Conservation (phyloP, 2,329 filamentous ascomycete genomes). For the Elsinoe fawcettii region DNA sequence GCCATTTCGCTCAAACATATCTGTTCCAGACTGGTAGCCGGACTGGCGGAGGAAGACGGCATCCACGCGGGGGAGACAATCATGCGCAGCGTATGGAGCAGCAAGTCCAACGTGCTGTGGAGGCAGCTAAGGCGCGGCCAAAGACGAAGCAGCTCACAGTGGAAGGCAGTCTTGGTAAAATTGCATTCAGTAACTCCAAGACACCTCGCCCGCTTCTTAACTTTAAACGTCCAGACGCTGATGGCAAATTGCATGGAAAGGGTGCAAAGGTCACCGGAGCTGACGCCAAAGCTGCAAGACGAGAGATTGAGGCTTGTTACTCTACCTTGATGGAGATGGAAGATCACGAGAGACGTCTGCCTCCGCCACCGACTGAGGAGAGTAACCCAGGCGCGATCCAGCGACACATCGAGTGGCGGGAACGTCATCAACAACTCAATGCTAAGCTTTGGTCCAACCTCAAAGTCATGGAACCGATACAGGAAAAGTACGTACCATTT, state of each 20-base stretch:
- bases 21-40: slow-evolving; percentile 88
- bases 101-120: slow-evolving; percentile 92
- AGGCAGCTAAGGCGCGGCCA: slow-evolving; percentile 92
- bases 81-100: slow-evolving; percentile 99
- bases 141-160: slow-evolving; percentile 97
- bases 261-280: slow-evolving; percentile 50
- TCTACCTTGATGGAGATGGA: slow-evolving; percentile 85
- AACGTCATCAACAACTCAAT: slow-evolving; percentile 63
- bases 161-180: slow-evolving; percentile 92
- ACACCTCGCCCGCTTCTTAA: slow-evolving; percentile 91
- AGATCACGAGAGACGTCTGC: slow-evolving; percentile 79
- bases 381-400: slow-evolving; percentile 62
- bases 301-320: slow-evolving; percentile 85
- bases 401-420: slow-evolving; percentile 71
- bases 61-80: slow-evolving; percentile 81
- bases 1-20: slow-evolving; percentile 96
- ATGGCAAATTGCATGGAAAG: slow-evolving; percentile 47
- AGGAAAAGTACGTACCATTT: slow-evolving; percentile 36
- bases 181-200: slow-evolving; percentile 98
- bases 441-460: slow-evolving; percentile 74
- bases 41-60: slow-evolving; percentile 63
- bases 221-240: slow-evolving; percentile 76
- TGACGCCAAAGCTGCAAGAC: slow-evolving; percentile 74
- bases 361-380: slow-evolving; percentile 56
- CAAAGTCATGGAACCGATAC: slow-evolving; percentile 89